These are phyloP conservation scores for Diaporthe vexans DNA, from an alignment of 2,329 filamentous ascomycete species.

Conservation along the genomic window DNA sequence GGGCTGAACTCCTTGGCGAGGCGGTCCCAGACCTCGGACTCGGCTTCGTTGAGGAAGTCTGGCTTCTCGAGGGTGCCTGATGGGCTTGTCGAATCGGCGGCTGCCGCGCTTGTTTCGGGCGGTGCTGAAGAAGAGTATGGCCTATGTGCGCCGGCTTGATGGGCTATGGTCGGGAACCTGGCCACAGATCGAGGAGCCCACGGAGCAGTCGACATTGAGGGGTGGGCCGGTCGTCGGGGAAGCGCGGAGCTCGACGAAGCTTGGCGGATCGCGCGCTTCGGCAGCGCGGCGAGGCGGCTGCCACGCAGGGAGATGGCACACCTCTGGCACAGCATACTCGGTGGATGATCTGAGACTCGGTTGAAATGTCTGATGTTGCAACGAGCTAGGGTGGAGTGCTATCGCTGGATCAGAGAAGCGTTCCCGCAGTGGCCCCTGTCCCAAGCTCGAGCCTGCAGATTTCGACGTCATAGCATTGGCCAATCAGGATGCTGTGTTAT, in stretches of 20 bases:
- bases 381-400: slow-evolving; percentile 1
- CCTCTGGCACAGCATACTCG: slow-evolving; percentile 37
- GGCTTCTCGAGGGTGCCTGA: slow-evolving; percentile 56
- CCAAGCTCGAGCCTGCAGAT: slow-evolving; percentile 2
- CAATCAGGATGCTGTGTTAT: slow-evolving; percentile 24
- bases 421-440: not conserved
- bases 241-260: slow-evolving; percentile 25
- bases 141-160: not conserved
- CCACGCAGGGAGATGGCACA: slow-evolving; percentile 33
- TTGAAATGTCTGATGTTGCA: not conserved
- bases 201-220: slow-evolving; percentile 6
- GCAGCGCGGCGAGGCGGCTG: not conserved
- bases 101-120: slow-evolving; percentile 48
- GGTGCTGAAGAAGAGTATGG: slow-evolving; percentile 47
- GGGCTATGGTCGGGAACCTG: not conserved
- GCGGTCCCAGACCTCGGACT: slow-evolving; percentile 70
- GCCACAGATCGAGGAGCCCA: not conserved
- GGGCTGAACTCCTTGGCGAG: slow-evolving; percentile 65
- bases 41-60: slow-evolving; percentile 66
- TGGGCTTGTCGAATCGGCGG: slow-evolving; percentile 40
- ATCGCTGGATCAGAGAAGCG: not conserved
- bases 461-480: slow-evolving; percentile 34
- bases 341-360: not conserved
- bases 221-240: not conserved
- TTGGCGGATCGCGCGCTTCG: not conserved